These are phyloP conservation scores for Cantharellus anzutake DNA, from an alignment of 768 basidiomycete genomes.

Conservation along the genomic window DNA sequence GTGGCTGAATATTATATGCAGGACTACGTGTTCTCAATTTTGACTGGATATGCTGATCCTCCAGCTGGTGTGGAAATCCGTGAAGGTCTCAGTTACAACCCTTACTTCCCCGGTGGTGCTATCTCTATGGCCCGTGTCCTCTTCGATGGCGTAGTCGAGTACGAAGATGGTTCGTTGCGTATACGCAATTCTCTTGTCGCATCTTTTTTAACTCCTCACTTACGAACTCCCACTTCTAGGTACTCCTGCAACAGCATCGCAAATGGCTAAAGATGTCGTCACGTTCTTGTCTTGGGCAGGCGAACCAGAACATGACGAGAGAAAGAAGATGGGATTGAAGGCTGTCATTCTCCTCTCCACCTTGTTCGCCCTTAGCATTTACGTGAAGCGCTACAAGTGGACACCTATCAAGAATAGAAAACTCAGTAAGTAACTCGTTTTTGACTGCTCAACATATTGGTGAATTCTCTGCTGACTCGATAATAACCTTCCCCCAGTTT, in stretches of 20 bases:
- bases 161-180: slow-evolving; percentile 57
- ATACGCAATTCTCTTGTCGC: not conserved
- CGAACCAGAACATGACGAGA: slow-evolving; percentile 93
- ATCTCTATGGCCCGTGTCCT: slow-evolving; percentile 96
- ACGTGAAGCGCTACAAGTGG: slow-evolving; percentile 96
- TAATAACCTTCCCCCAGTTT: not conserved
- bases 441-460: not conserved
- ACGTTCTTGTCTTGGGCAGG: slow-evolving; percentile 94
- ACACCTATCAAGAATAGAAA: slow-evolving; percentile 81
- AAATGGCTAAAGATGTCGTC: slow-evolving; percentile 98
- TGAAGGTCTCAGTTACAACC: slow-evolving; percentile 98
- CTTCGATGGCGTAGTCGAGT: slow-evolving; percentile 93
- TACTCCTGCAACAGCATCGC: slow-evolving; percentile 89
- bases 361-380: slow-evolving; percentile 61
- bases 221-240: slow-evolving; percentile 24
- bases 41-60: slow-evolving; percentile 93
- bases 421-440: slow-evolving; percentile 37
- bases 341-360: slow-evolving; percentile 85
- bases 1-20: slow-evolving; percentile 15
- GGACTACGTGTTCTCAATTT: slow-evolving; percentile 94
- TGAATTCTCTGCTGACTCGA: no score
- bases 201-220: not conserved
- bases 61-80: slow-evolving; percentile 89
- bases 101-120: slow-evolving; percentile 96
- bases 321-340: slow-evolving; percentile 94